Evolutionary conservation across 345 rosid genomes (phyloP).

Genomic region (Camelina sativa): DNA sequence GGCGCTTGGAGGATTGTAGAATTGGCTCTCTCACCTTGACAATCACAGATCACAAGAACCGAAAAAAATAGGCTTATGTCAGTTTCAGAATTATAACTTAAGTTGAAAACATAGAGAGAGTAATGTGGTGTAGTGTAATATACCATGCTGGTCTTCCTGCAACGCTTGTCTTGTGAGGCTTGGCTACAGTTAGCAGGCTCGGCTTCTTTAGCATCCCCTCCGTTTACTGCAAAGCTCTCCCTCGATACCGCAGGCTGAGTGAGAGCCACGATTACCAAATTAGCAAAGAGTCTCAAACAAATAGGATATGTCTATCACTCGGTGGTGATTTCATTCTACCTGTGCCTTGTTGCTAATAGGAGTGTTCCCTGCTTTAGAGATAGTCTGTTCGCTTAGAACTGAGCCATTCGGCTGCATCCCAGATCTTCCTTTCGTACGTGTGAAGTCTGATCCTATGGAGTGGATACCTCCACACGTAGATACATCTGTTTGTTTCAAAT

Average conservation of each 20-base stretch:
- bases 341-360: conserved; percentile 77
- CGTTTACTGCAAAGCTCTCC: conserved; percentile 68
- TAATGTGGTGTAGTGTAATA: conserved; percentile 19
- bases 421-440: conserved; percentile 81
- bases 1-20: conserved; percentile 74
- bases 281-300: conserved; percentile 6
- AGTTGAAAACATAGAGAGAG: background rate
- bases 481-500: conserved; percentile 45
- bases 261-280: conserved; percentile 26
- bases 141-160: conserved; percentile 91
- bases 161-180: conserved; percentile 66
- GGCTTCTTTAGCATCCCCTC: conserved; percentile 49
- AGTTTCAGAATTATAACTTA: conserved; percentile 13
- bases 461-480: conserved; percentile 89
- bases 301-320: background rate
- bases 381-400: conserved; percentile 61
- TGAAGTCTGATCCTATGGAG: conserved; percentile 91
- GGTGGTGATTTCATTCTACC: conserved; percentile 46
- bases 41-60: conserved; percentile 5
- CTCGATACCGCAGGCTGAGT: conserved; percentile 85
- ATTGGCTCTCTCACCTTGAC: conserved; percentile 96
- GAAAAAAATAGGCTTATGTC: background rate
- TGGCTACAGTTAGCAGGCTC: conserved; percentile 52
- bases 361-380: conserved; percentile 59
- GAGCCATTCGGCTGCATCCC: conserved; percentile 59